Base-by-base conservation (phyloP, 306 rosid species). In the Acacia confusa region DNA sequence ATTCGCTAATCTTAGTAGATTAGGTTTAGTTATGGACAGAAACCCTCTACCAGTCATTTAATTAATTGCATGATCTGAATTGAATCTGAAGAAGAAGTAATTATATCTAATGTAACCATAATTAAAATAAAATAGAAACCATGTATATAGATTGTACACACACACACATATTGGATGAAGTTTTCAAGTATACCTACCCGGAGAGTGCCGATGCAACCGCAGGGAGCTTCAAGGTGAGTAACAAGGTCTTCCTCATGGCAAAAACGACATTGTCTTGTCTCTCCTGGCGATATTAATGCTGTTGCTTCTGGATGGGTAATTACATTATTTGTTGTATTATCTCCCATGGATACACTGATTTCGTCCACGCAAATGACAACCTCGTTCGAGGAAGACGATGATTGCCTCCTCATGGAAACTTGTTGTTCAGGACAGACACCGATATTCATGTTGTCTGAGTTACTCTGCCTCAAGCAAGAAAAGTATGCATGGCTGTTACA, bases 241-340 rank as follows among this genome's bases (percentile, higher is more conserved):
- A 85, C 36, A 45, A 53, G 50, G 28, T 78, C 88, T 10, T 83
- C 91, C 2, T 83, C 82, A 0, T 80, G 85, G 43, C 91, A 88
- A 11, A 70, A 70, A 4, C 84, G 82, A 32, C 91, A 88, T 16
- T 81, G 81, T 12, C 22, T 61, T 3, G 7, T 52, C 1, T 36
- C 52, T 45, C 36, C 80, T 0, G 69, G 30, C 24, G 34, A 36
- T 34, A 36, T 1, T 6, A 6, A 47, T 20, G 4, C 25, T 1
- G 4, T 15, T 2, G 61, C 53, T 70, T 47, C 71, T 38, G 44
- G 38, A 8, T 19, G 19, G 11, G 15, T 2, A 28, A 14, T 48
- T 45, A 45, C 22, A 32, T 32, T 16, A 47, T 47, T 47, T 47
- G 52, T 15, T 38, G 14, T 20, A 7, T 3, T 22, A 9, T 71